Base-by-base conservation (phyloP, 768 basidiomycete genomes). In the Coprinopsis cinerea region DNA sequence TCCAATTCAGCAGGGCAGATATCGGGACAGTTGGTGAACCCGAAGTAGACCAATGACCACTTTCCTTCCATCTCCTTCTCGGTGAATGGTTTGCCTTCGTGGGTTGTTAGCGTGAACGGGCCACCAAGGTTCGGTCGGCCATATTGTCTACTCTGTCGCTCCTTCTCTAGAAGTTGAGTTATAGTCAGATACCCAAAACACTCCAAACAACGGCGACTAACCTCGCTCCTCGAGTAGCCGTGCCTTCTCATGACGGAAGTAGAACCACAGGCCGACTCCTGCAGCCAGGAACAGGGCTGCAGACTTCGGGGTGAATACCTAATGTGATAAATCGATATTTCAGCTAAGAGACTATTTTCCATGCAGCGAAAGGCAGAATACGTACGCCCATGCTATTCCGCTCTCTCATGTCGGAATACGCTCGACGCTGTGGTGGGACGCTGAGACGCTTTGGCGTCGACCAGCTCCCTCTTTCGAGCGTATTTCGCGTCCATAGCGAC, bases 1-100 rank as follows among this genome's bases (percentile, higher is more conserved):
- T 99, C 96, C 24, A 99, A 75, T 68, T 98, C 95, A 48, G 94
- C 90, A 1, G 96, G 96, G 62, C 96, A 99, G 47, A 99, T 97
- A 67, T 99, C 96, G 4, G 96, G 95, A 67, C 96, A 99, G 67
- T 99, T 95, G 25, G 95, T 94, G 73, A 98, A 99, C n/a, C 96
- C 96, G 67, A 99, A 99, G 71, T 97, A 91, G 40, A 90, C 77
- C 52, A 91, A 69, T n/a, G 77, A 87, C 91, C 91, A 97, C 70
- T 89, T 88, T 28, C 93, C 94, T 22, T 87, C 66, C 40, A 98
- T 70, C 60, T 95, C 79, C 48, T 87, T 69, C 39, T 97, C 85
- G 1, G 92, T 87, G 68, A 92, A 98, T 0, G 78, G 65, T 48
- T 76, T 68, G 49, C 81, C 82, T 7, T 81, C 69, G 41, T 86